Base-by-base conservation (phyloP, 2,329 filamentous ascomycete genomes). In the Rhinocladiella mackenziei region DNA sequence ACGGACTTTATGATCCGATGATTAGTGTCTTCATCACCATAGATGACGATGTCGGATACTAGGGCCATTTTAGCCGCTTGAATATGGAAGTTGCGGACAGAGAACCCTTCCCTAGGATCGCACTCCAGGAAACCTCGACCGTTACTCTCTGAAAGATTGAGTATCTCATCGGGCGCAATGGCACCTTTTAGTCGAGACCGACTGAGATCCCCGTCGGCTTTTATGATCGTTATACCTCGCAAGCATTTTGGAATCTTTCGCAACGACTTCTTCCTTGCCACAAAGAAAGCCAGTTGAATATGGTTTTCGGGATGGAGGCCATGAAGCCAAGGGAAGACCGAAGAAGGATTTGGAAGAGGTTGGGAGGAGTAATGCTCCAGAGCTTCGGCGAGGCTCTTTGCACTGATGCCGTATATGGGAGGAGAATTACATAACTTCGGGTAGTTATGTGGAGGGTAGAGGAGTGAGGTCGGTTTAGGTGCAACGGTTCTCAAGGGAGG, bases 61-160 rank as follows among this genome's bases (percentile, higher is more conserved):
- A 85, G 80, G 42, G 89, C 89, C 54, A 86, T 72, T 64, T 98
- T 98, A 46, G 85, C 85, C 0, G 86, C 78, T 65, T 98, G 92
- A 28, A 97, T 97, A 58, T 97, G 91, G 61, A 98, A 98, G 64
- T 97, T 97, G 33, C 92, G 81, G 31, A 97, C 89, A 3, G 88
- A 95, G 62, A 97, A 97, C 6, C 92, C 92, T 54, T 94, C 86
- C 43, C 72, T 77, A 1, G 92, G 92, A 60, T 98, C 92, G 29
- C 83, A 77, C 31, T 94, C 86, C 49, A 89, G 69, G 60, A 98
- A 95, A 15, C 81, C 74, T 32, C 76, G 67, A 11, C 67, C 58
- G 17, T 67, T 66, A 9, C 70, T 65, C n/a, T 65, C 61, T n/a
- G 59, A 61, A 0, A 70, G 57, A 26, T 80, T 74, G 45, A 97